phyloP scores from a whole-genome alignment of 768 basidiomycete genomes.

The Coprinopsis strossmayeri region DNA sequence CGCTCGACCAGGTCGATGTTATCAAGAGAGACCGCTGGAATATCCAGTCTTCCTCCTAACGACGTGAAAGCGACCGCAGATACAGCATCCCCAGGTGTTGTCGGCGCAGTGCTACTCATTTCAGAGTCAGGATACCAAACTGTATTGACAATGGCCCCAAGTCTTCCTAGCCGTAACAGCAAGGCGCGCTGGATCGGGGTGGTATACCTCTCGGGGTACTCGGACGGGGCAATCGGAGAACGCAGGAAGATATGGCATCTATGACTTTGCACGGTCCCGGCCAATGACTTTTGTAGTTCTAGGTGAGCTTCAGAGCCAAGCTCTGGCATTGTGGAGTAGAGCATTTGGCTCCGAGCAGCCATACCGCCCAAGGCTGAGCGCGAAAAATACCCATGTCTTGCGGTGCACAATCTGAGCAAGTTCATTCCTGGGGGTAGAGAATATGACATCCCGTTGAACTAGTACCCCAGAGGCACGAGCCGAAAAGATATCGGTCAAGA shows the following conservation, averaged over 20 bases:
- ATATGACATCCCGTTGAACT: no score
- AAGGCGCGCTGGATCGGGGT: slow-evolving; percentile 48
- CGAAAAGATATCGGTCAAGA: no score
- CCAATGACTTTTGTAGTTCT: slow-evolving; percentile 19
- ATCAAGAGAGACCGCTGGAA: slow-evolving; percentile 39
- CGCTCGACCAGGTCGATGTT: slow-evolving; percentile 45
- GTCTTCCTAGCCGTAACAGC: slow-evolving; percentile 33
- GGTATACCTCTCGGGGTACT: slow-evolving; percentile 39
- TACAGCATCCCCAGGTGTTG: slow-evolving; percentile 10
- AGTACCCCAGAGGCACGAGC: no score
- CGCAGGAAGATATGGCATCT: slow-evolving; percentile 51
- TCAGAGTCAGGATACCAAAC: slow-evolving; percentile 34
- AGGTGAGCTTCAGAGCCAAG: background rate
- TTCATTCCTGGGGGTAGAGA: no score
- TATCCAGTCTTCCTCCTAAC: slow-evolving; percentile 38
- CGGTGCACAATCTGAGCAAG: background rate
- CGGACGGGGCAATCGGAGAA: slow-evolving; percentile 37
- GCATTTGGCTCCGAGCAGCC: background rate
- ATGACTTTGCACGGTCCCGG: slow-evolving; percentile 50
- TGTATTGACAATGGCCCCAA: slow-evolving; percentile 57
- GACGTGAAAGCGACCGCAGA: slow-evolving; percentile 48
- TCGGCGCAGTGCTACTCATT: background rate
- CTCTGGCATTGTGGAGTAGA: background rate
- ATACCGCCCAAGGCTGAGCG: background rate
- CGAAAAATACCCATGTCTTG: background rate